These are phyloP conservation scores for Alternaria triticina DNA, from an alignment of 2,329 filamentous ascomycete species.

Conservation along the genomic window DNA sequence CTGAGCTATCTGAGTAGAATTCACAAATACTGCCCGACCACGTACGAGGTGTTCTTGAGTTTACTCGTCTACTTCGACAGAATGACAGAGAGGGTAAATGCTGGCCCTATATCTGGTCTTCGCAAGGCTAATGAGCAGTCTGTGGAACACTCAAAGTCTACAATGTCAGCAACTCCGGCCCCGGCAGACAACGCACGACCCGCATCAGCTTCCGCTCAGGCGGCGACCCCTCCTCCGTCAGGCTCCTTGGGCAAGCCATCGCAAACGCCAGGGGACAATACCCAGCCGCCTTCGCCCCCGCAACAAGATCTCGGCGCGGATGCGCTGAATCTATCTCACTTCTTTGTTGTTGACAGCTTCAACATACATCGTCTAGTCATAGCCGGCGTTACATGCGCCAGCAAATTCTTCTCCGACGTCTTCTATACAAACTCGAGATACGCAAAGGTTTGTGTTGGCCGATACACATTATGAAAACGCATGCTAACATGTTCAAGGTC, in stretches of 20 bases:
- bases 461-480: background rate
- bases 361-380: conserved; percentile 98
- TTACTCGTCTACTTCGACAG: conserved; percentile 97
- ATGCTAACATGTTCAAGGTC: conserved; percentile 66
- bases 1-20: conserved; percentile 94
- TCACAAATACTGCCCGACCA: conserved; percentile 98
- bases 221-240: conserved; percentile 57
- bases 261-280: conserved; percentile 32
- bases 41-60: conserved; percentile 96
- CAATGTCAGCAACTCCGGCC: conserved; percentile 37
- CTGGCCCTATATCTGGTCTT: conserved; percentile 73
- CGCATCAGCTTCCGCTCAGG: conserved; percentile 47
- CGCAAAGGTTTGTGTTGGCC: conserved; percentile 75
- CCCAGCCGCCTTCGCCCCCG: conserved; percentile 46
- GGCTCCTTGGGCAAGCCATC: conserved; percentile 54
- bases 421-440: conserved; percentile 99
- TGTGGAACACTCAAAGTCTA: conserved; percentile 45
- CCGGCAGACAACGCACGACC: conserved; percentile 27
- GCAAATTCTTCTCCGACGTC: conserved; percentile 99
- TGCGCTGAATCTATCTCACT: conserved; percentile 65
- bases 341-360: conserved; percentile 97
- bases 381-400: conserved; percentile 94
- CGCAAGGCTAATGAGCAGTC: conserved; percentile 58
- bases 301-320: conserved; percentile 52
- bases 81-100: conserved; percentile 96